phyloP scores from a whole-genome alignment of 2,329 filamentous ascomycete genomes.

The Pyrenophora tritici-repentis region DNA sequence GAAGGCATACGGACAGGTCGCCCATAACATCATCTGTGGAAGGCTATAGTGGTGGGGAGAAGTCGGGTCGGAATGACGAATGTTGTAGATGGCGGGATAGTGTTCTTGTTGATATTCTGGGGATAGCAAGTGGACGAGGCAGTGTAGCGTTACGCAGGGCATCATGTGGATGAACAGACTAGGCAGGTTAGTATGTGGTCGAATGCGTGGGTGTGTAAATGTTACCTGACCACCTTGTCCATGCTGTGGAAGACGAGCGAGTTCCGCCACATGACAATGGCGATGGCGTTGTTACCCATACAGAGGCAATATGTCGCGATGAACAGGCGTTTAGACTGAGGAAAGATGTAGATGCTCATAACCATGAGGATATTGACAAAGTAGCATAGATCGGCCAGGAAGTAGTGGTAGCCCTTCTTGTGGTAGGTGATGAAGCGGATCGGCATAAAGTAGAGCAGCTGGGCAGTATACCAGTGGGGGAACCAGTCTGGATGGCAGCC shows the following conservation, averaged over 20 bases:
- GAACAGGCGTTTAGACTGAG: conserved; percentile 85
- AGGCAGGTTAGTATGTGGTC: conserved; percentile 13
- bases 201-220: conserved; percentile 4
- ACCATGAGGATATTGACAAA: conserved; percentile 90
- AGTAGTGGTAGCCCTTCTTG: conserved; percentile 84
- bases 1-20: conserved; percentile 85
- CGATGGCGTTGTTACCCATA: conserved; percentile 95
- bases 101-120: conserved; percentile 66
- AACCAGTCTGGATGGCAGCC: conserved; percentile 85
- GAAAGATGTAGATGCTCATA: conserved; percentile 87
- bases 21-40: conserved; percentile 88
- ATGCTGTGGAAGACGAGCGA: conserved; percentile 97
- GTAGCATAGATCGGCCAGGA: conserved; percentile 95
- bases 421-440: conserved; percentile 92
- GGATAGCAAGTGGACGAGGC: conserved; percentile 81
- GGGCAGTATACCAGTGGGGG: conserved; percentile 87
- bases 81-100: conserved; percentile 84
- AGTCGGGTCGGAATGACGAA: conserved; percentile 71
- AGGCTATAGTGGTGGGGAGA: conserved; percentile 80
- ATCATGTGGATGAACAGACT: conserved; percentile 99
- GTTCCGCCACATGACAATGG: conserved; percentile 99
- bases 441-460: conserved; percentile 95
- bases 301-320: conserved; percentile 90
- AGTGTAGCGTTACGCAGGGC: conserved; percentile 93
- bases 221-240: conserved; percentile 89